Conservation (phyloP, 2,329 filamentous ascomycete species). For the Chalaropsis thielavioides region DNA sequence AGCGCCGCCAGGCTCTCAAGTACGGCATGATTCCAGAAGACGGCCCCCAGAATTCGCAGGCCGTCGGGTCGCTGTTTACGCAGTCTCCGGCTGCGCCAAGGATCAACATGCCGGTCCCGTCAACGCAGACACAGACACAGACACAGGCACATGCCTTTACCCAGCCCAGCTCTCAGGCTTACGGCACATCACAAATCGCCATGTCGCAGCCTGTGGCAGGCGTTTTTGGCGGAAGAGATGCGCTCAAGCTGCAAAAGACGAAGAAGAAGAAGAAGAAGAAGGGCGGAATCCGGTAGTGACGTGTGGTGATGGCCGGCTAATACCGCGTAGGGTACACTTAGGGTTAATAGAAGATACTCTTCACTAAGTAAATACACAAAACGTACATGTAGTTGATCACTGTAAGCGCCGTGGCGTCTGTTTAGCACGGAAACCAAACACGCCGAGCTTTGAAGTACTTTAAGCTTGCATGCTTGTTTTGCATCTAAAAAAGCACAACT, state of each 20-base stretch:
- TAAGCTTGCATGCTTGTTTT: too few species aligned
- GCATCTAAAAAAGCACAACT: too few species aligned
- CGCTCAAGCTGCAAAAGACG: constrained; percentile 22
- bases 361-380: background rate
- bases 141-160: background rate
- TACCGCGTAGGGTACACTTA: constrained; percentile 1
- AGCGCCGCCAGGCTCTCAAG: constrained; percentile 13
- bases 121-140: background rate
- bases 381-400: background rate
- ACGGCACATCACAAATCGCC: constrained; percentile 21
- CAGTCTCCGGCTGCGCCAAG: constrained; percentile 26
- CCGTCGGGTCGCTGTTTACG: constrained; percentile 20
- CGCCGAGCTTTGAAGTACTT: too few species aligned
- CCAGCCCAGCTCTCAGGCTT: constrained; percentile 3
- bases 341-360: background rate
- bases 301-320: background rate
- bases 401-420: too few species aligned
- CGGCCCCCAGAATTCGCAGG: constrained; percentile 10
- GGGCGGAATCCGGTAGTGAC: constrained; percentile 27
- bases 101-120: background rate
- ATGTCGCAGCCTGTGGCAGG: constrained; percentile 36
- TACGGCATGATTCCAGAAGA: constrained; percentile 10
- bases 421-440: too few species aligned
- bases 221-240: constrained; percentile 30
- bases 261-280: constrained; percentile 35